A percentile compares a stretch with the other conserved stretches of the same genome.
phyloP scores from a whole-genome alignment of 1,284 basidiomycete species.

The Ustilago crameri region DNA sequence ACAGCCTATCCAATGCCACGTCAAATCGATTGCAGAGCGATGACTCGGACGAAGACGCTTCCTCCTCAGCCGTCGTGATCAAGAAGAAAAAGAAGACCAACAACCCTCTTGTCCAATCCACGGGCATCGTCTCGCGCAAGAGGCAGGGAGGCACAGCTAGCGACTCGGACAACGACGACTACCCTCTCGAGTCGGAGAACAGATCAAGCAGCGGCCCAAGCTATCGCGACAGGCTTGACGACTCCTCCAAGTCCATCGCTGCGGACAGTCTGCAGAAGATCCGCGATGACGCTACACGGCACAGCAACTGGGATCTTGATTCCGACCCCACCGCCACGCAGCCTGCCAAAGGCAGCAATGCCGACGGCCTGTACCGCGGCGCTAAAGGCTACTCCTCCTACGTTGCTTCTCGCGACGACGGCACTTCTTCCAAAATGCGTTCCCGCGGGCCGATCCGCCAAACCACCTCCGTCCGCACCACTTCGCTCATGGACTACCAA shows the following conservation, averaged over 20 bases:
- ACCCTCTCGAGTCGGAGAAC: background rate
- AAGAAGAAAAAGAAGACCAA: constrained; percentile 35
- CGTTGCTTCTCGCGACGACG: constrained; percentile 74
- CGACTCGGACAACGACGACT: constrained; percentile 10
- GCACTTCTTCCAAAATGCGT: constrained; percentile 87
- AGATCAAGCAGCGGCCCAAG: background rate
- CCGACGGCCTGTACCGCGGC: constrained; percentile 90
- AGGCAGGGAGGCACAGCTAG: constrained; percentile 8
- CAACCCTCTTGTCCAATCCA: constrained; percentile 40
- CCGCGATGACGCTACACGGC: constrained; percentile 69
- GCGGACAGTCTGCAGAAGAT: constrained; percentile 43
- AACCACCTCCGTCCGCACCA: constrained; percentile 85
- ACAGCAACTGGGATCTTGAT: constrained; percentile 70
- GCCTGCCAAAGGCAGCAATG: constrained; percentile 60
- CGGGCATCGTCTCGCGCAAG: constrained; percentile 20
- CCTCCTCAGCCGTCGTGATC: constrained; percentile 23
- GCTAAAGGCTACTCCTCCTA: constrained; percentile 83
- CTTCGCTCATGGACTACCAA: constrained; percentile 97
- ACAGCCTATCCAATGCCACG: background rate
- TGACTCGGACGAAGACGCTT: constrained; percentile 12
- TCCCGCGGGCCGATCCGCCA: constrained; percentile 69
- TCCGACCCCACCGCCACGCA: constrained; percentile 2
- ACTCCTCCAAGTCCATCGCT: background rate
- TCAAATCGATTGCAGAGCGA: constrained; percentile 3
- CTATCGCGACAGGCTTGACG: background rate